Evolutionary conservation across 257 asterid species (phyloP).

Genomic region (Solanum etuberosum): DNA sequence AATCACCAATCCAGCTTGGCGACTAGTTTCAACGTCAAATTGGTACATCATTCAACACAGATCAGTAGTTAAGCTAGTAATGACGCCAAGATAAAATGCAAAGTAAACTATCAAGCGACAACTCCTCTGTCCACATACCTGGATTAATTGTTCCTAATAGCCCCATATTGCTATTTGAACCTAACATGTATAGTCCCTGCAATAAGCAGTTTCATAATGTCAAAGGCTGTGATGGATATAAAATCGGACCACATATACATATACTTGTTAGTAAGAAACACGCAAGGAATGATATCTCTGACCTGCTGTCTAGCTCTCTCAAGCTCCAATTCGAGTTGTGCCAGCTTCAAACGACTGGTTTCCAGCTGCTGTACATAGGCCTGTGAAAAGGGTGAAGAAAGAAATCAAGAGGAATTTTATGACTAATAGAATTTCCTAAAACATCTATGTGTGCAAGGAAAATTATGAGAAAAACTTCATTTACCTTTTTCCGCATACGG

Average conservation of each 20-base stretch:
- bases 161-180: slow-evolving; percentile 39
- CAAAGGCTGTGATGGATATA: neutral
- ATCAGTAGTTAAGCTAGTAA: neutral
- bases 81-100: neutral
- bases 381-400: slow-evolving; percentile 16
- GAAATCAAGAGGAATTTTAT: neutral
- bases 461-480: neutral
- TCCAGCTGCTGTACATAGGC: slow-evolving; percentile 91
- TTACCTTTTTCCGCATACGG: slow-evolving; percentile 83
- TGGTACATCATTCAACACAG: neutral
- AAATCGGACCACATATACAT: neutral
- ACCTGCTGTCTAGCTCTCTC: slow-evolving; percentile 79
- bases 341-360: slow-evolving; percentile 77
- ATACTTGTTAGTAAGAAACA: neutral
- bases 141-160: slow-evolving; percentile 37
- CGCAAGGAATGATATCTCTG: neutral
- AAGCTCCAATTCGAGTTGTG: slow-evolving; percentile 84
- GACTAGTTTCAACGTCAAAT: neutral
- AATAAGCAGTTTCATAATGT: neutral
- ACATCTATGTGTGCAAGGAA: neutral
- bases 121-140: slow-evolving; percentile 20
- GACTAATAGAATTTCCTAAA: neutral
- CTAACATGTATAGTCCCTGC: slow-evolving; percentile 52
- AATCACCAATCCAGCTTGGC: neutral
- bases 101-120: neutral